A percentile compares a stretch with the other conserved stretches of the same genome.
Conservation (phyloP, 2,329 filamentous ascomycete genomes). For the Diaporthe sp. region DNA sequence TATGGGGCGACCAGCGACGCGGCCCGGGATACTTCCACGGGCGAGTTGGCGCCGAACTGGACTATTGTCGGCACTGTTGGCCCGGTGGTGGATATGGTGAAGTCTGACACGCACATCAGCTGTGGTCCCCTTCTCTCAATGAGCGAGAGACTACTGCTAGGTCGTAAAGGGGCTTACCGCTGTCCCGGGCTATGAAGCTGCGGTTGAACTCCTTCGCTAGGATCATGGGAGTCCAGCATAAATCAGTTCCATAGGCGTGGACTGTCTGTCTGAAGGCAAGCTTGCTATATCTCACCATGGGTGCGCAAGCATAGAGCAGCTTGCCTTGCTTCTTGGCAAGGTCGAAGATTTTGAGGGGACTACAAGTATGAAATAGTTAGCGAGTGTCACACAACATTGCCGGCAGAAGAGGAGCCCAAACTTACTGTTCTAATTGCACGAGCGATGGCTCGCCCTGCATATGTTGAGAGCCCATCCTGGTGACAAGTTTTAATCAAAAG, state of each 20-base stretch:
- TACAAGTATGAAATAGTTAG: constrained; percentile 45
- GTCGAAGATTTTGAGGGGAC: constrained; percentile 73
- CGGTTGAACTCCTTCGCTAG: constrained; percentile 79
- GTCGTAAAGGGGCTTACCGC: constrained; percentile 57
- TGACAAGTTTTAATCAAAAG: not conserved
- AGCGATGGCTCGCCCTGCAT: not conserved
- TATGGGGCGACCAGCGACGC: constrained; percentile 73
- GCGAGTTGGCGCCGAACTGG: constrained; percentile 76
- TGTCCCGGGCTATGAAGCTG: constrained; percentile 70
- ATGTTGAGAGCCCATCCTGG: not conserved
- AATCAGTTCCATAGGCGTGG: constrained; percentile 73
- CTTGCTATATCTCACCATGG: constrained; percentile 79
- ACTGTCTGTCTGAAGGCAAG: constrained; percentile 79
- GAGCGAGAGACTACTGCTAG: not conserved
- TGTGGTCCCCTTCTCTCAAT: not conserved
- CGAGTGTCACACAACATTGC: not conserved
- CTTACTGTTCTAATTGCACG: constrained; percentile 19
- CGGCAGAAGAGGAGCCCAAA: not conserved
- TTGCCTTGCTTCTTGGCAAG: constrained; percentile 64
- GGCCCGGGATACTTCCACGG: constrained; percentile 73
- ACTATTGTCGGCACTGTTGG: constrained; percentile 73
- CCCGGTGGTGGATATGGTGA: constrained; percentile 69
- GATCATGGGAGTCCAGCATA: constrained; percentile 82
- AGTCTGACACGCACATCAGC: constrained; percentile 57
- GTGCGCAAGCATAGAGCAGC: constrained; percentile 72